Conservation (phyloP, 306 rosid genomes). For the Inga laurina region DNA sequence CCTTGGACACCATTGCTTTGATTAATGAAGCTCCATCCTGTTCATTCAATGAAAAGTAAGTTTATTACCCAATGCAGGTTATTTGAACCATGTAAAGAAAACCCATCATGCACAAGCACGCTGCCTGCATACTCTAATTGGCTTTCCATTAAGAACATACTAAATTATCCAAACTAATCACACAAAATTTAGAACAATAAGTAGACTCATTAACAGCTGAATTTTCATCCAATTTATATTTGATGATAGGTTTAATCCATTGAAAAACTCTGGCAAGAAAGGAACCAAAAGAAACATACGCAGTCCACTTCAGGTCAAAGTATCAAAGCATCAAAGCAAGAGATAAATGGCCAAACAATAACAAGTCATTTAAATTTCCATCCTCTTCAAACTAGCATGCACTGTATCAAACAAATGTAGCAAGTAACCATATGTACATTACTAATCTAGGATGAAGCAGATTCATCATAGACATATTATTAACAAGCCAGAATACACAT, state of each 20-base stretch:
- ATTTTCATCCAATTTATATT: background rate
- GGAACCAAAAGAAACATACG: background rate
- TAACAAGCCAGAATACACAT: background rate
- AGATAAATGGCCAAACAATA: background rate
- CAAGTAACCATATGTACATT: slow-evolving; percentile 10
- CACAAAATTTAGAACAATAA: background rate
- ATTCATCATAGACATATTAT: background rate
- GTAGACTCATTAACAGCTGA: background rate
- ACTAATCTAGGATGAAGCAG: slow-evolving; percentile 6
- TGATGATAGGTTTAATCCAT: slow-evolving; percentile 3
- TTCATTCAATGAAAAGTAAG: slow-evolving; percentile 40
- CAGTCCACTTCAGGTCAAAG: background rate
- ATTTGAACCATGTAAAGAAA: slow-evolving; percentile 11
- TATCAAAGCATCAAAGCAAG: slow-evolving; percentile 20
- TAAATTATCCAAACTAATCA: slow-evolving; percentile 7
- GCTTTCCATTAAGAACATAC: slow-evolving; percentile 4
- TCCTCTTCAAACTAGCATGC: slow-evolving; percentile 11
- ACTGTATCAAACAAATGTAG: slow-evolving; percentile 7
- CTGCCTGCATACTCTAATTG: background rate
- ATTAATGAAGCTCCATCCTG: slow-evolving; percentile 88
- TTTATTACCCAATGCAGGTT: background rate
- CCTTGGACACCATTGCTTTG: slow-evolving; percentile 77
- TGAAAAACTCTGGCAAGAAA: background rate
- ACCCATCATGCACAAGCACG: slow-evolving; percentile 8
- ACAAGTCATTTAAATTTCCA: background rate